These are phyloP conservation scores for Cercospora sesami DNA, from an alignment of 2,329 filamentous ascomycete species.

Conservation along the genomic window DNA sequence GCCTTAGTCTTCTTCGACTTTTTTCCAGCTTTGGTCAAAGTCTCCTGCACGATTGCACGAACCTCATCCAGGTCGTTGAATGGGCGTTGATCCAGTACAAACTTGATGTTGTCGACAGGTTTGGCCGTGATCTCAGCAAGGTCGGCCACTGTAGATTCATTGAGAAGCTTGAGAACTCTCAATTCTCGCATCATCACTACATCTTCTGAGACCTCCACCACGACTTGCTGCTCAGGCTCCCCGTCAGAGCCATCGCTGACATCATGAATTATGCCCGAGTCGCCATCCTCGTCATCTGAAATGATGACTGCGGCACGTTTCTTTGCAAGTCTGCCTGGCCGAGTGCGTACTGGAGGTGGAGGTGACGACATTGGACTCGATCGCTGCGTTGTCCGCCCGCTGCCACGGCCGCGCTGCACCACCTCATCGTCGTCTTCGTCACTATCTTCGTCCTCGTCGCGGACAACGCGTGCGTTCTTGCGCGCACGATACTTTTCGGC, in stretches of 20 bases:
- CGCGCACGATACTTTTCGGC: constrained; percentile 43
- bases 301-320: constrained; percentile 37
- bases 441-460: constrained; percentile 29
- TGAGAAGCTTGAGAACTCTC: constrained; percentile 75
- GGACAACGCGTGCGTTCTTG: constrained; percentile 5
- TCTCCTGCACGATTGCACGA: constrained; percentile 58
- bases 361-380: constrained; percentile 41
- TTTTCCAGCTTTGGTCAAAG: constrained; percentile 54
- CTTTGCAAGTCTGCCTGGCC: constrained; percentile 22
- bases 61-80: constrained; percentile 68
- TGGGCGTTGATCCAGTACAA: constrained; percentile 72
- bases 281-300: constrained; percentile 44
- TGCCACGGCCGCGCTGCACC: constrained; percentile 43
- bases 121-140: constrained; percentile 79
- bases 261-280: constrained; percentile 30
- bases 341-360: constrained; percentile 15
- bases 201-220: constrained; percentile 21
- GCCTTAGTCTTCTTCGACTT: constrained; percentile 50
- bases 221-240: constrained; percentile 9
- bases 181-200: constrained; percentile 27
- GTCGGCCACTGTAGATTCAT: constrained; percentile 71
- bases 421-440: constrained; percentile 31
- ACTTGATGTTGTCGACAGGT: constrained; percentile 66
- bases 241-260: constrained; percentile 25
- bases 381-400: constrained; percentile 48